Percentiles rank a stretch among this genome's conserved stretches.
These are phyloP conservation scores for Cordyceps militaris DNA, from an alignment of 2,329 filamentous ascomycete species.

Conservation along the genomic window DNA sequence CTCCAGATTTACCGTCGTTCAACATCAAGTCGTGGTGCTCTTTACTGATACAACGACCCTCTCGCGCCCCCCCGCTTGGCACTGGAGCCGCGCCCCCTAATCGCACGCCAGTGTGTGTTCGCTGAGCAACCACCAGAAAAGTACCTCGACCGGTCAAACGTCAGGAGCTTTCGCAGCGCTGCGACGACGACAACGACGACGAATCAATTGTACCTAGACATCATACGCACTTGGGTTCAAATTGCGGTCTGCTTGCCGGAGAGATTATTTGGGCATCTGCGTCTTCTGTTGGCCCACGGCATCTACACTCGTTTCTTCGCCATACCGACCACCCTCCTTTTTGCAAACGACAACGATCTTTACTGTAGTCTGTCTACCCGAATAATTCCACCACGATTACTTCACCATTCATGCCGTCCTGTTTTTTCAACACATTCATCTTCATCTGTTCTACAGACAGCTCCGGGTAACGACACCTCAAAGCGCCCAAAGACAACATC, in stretches of 20 bases:
- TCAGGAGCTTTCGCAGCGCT: conserved; percentile 7
- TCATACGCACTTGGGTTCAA: not conserved
- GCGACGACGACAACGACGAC: conserved; percentile 4
- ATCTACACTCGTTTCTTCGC: conserved; percentile 1
- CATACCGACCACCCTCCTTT: not conserved
- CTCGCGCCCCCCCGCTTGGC: not conserved
- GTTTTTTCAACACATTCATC: not conserved
- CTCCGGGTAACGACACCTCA: not conserved
- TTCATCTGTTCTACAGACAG: not conserved
- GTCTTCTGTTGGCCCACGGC: not conserved
- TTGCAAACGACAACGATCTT: conserved; percentile 5
- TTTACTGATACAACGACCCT: too few species aligned
- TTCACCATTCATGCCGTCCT: not conserved
- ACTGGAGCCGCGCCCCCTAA: not conserved
- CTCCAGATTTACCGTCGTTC: not conserved
- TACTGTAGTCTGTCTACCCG: not conserved
- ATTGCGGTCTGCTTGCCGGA: not conserved
- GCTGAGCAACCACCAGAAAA: conserved; percentile 5
- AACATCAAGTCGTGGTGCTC: not conserved
- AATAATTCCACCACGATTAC: not conserved
- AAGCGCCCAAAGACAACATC: not conserved
- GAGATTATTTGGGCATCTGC: not conserved
- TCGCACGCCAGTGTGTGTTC: not conserved
- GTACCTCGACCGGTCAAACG: not conserved
- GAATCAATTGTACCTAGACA: not conserved